These are phyloP conservation scores for Scenedesmus sp. DNA, from an alignment of 163 green algal genomes.

Conservation along the genomic window DNA sequence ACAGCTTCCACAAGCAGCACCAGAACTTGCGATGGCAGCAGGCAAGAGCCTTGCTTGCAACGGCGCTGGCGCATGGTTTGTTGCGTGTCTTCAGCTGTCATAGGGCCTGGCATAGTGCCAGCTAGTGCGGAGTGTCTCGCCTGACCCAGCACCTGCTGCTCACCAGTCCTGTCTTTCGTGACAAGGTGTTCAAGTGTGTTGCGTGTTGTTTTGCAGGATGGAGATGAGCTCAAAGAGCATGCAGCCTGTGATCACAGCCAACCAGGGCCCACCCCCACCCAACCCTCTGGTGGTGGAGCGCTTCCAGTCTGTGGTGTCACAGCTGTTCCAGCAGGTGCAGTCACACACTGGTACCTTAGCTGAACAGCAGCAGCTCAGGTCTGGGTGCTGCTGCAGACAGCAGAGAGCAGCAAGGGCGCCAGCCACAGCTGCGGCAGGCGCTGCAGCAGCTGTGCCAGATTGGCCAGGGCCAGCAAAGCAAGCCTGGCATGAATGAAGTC, in stretches of 20 bases:
- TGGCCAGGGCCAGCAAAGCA: not conserved
- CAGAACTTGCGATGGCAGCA: not conserved
- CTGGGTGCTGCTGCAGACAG: too few relatives aligned
- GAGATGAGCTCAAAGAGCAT: slow-evolving; percentile 66
- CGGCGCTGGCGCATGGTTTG: not conserved
- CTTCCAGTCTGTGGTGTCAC: slow-evolving; percentile 97
- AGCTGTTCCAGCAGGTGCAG: slow-evolving; percentile 90
- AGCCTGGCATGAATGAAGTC: not conserved
- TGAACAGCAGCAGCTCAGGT: not conserved
- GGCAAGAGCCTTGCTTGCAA: not conserved
- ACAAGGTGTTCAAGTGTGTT: not conserved
- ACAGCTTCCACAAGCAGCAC: not conserved
- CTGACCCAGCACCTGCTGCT: not conserved
- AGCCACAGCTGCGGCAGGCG: not conserved
- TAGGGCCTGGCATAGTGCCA: not conserved
- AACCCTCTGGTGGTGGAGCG: slow-evolving; percentile 96
- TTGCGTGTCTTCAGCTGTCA: not conserved
- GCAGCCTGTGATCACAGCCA: slow-evolving; percentile 66
- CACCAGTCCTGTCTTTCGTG: not conserved
- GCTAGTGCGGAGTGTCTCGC: not conserved
- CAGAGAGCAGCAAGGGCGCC: not conserved
- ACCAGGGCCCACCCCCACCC: slow-evolving; percentile 88
- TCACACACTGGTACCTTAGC: not conserved
- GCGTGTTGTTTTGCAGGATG: slow-evolving; percentile 60
- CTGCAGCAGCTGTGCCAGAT: not conserved